Base-by-base conservation (phyloP, 768 basidiomycete genomes). In the Podaxis sp. region DNA sequence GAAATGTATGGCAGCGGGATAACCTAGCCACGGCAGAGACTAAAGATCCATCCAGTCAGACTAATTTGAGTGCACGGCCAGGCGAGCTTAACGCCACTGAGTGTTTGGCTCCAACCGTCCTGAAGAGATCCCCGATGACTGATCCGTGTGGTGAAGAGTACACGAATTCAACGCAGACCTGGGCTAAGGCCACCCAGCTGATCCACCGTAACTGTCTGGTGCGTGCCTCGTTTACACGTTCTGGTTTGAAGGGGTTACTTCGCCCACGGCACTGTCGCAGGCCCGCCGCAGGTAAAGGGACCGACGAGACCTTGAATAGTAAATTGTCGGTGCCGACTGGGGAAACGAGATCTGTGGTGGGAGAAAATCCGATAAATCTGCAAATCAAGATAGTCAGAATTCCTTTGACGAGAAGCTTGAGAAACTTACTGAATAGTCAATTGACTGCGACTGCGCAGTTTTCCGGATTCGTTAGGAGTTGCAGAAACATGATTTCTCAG, bases 301-400 rank as follows among this genome's bases (percentile, higher is more conserved):
- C 54, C 54, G 54, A 41, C 54, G 54, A 38, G 9, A 37, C 24
- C 37, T 38, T 11, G 37, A 38, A 38, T 22, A 25, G 25, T 55
- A 41, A 38, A 25, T 24, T 5, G 46, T 58, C 57, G 57, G 57
- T 58, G n/a, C 57, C 57, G 57, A 58, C 46, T 24, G 33, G 43
- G 46, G 40, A 33, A 58, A 58, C 41, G 27, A 40, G 24, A 27
- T 17, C 19, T 49, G 5, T 19, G 46, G 27, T 50, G 7, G 22
- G 37, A 53, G 51, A 17, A 33, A 53, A 9, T 17, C 27, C 33
- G 17, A 8, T 36, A 54, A 25, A 25, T 36, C n/a, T 54, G 52
- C 29, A 36, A n/a, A 37, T 55, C 37, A 40, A 38, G 54, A 55
- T 55, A 38, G 38, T 19, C 54, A 46, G 43, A 46, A 46, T 17